These are phyloP conservation scores for Ustilago loliicola DNA, from an alignment of 1,284 basidiomycete species.

Conservation along the genomic window DNA sequence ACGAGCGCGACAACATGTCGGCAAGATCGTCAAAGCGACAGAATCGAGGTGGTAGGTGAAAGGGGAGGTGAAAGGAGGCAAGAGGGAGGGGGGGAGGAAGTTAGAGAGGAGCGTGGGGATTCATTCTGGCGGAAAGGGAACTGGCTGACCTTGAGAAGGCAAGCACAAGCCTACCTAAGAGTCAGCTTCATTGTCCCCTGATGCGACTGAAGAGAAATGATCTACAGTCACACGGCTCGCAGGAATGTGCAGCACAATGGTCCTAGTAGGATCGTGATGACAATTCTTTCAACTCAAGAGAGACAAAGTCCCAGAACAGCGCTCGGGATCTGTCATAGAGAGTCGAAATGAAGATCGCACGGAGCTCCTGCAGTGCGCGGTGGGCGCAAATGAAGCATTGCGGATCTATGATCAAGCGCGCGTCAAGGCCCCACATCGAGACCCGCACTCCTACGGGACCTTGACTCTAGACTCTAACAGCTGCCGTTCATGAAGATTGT, in stretches of 20 bases:
- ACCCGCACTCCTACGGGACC: too few species aligned
- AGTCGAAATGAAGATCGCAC: neutral
- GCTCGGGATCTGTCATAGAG: neutral
- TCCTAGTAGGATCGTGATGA: too few species aligned
- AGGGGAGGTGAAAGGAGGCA: neutral
- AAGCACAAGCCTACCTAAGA: too few species aligned
- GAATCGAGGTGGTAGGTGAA: neutral
- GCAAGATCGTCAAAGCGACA: neutral
- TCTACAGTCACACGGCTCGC: neutral
- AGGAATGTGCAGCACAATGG: neutral
- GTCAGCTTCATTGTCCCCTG: neutral
- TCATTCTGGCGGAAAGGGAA: too few species aligned
- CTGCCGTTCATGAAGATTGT: neutral
- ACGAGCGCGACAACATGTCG: conserved; percentile 1
- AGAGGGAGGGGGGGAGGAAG: neutral
- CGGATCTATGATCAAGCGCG: neutral
- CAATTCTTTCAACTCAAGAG: too few species aligned
- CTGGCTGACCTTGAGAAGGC: too few species aligned
- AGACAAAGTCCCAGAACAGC: neutral
- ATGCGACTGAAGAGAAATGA: too few species aligned
- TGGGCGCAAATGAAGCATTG: neutral
- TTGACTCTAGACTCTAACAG: too few species aligned
- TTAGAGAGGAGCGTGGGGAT: neutral
- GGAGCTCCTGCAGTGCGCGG: neutral
- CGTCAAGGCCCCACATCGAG: neutral